phyloP scores from a whole-genome alignment of 192 early-diverging fungal species.

The Chytriomyces hyalinus region DNA sequence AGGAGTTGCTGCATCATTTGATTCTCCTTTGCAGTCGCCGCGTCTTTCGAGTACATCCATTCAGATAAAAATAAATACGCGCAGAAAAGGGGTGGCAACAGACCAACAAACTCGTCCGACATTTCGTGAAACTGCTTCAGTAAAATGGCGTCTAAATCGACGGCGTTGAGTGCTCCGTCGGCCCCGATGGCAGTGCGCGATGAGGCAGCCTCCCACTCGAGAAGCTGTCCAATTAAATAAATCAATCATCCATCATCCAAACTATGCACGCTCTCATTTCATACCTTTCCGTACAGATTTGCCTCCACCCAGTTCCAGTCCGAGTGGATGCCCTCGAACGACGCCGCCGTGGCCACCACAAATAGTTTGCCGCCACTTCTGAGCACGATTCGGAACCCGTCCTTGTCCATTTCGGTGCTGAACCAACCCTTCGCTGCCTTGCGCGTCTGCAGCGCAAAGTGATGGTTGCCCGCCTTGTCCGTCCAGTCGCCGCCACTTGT shows the following conservation, averaged over 20 bases:
- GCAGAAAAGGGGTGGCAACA: background rate
- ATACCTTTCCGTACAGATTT: conserved; percentile 55
- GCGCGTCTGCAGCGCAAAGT: conserved; percentile 58
- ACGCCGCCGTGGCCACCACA: conserved; percentile 58
- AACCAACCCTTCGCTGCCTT: conserved; percentile 32
- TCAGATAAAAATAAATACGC: conserved; percentile 18
- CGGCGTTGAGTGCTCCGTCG: conserved; percentile 9
- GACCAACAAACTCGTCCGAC: conserved; percentile 54
- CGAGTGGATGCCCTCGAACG: conserved; percentile 60
- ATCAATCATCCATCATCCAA: background rate
- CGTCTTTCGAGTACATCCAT: conserved; percentile 40
- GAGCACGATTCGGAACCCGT: conserved; percentile 57
- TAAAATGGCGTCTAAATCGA: conserved; percentile 46
- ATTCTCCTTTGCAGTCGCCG: conserved; percentile 34
- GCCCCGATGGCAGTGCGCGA: conserved; percentile 18
- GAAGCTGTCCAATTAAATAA: conserved; percentile 33
- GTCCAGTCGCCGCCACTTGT: conserved; percentile 47
- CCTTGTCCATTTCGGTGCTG: conserved; percentile 41
- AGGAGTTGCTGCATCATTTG: conserved; percentile 41
- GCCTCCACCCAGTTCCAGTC: conserved; percentile 67
- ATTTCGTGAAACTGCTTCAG: conserved; percentile 64
- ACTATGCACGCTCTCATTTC: background rate
- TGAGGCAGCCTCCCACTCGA: conserved; percentile 42
- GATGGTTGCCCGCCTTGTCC: conserved; percentile 58
- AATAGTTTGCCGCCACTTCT: conserved; percentile 36